Conservation (phyloP, 371 early-diverging fungal genomes). For the Haplosporangium sp. region DNA sequence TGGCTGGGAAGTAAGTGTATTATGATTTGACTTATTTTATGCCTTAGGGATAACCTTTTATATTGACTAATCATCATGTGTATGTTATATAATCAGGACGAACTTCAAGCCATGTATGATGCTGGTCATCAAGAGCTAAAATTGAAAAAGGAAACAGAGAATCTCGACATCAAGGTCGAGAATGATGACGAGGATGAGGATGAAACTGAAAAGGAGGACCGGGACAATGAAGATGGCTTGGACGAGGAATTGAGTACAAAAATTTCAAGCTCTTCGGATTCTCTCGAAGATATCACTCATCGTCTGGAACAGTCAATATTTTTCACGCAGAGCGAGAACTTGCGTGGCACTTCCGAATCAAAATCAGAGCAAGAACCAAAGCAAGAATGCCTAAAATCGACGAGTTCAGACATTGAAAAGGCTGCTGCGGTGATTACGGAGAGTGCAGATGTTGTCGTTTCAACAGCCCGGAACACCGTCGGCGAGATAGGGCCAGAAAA, state of each 20-base stretch:
- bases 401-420: not conserved
- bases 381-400: not conserved
- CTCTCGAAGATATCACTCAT: conserved; percentile 35
- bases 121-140: conserved; percentile 29
- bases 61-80: not conserved
- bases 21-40: not conserved
- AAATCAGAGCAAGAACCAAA: not conserved
- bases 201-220: conserved; percentile 17
- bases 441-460: not conserved
- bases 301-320: conserved; percentile 29
- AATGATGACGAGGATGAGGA: conserved; percentile 20
- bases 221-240: conserved; percentile 16
- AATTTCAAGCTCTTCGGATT: conserved; percentile 1
- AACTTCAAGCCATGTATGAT: conserved; percentile 41
- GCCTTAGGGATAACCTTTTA: not conserved
- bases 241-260: not conserved
- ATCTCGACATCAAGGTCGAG: not conserved
- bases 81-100: conserved; percentile 15
- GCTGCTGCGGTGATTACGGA: not conserved
- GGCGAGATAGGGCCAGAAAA: not conserved
- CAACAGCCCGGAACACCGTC: not conserved
- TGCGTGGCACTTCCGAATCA: not conserved
- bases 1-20: conserved; percentile 67
- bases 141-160: conserved; percentile 16
- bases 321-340: conserved; percentile 14